phyloP scores from a whole-genome alignment of 1,284 basidiomycete genomes.

The Inonotus obliquus region DNA sequence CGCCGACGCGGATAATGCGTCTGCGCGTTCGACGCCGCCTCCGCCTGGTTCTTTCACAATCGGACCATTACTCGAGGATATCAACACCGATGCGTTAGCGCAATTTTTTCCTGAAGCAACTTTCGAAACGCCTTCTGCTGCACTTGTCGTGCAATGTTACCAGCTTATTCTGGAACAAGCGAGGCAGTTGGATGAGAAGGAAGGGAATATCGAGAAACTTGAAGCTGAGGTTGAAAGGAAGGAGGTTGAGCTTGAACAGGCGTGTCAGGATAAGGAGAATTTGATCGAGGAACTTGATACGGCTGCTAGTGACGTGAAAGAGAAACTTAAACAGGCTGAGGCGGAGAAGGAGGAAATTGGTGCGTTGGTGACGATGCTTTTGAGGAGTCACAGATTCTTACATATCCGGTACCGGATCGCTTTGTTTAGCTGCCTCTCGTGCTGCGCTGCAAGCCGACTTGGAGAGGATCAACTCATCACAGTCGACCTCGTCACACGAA shows the following conservation, averaged over 20 bases:
- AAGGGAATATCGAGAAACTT: slow-evolving; percentile 59
- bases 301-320: slow-evolving; percentile 43
- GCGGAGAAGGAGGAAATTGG: slow-evolving; percentile 61
- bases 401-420: neutral
- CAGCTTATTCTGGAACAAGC: slow-evolving; percentile 53
- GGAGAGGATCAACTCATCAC: slow-evolving; percentile 45
- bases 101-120: slow-evolving; percentile 49
- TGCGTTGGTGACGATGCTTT: slow-evolving; percentile 28
- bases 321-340: slow-evolving; percentile 49
- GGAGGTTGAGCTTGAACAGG: slow-evolving; percentile 76
- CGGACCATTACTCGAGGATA: slow-evolving; percentile 45
- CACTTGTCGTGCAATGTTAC: slow-evolving; percentile 57
- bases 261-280: slow-evolving; percentile 66
- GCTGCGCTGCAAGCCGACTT: slow-evolving; percentile 51
- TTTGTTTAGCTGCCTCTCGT: slow-evolving; percentile 44
- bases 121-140: slow-evolving; percentile 49
- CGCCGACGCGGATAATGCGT: slow-evolving; percentile 27
- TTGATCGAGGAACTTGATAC: slow-evolving; percentile 50
- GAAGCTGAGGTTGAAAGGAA: slow-evolving; percentile 60
- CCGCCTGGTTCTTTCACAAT: slow-evolving; percentile 28
- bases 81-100: slow-evolving; percentile 55
- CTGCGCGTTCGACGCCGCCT: slow-evolving; percentile 26
- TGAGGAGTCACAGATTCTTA: neutral
- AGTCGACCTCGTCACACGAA: slow-evolving; percentile 56
- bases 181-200: slow-evolving; percentile 46